Percentiles rank a stretch among this genome's conserved stretches.
These are phyloP conservation scores for Pseudocercospora macadamiae DNA, from an alignment of 2,329 filamentous ascomycete genomes.

Conservation along the genomic window DNA sequence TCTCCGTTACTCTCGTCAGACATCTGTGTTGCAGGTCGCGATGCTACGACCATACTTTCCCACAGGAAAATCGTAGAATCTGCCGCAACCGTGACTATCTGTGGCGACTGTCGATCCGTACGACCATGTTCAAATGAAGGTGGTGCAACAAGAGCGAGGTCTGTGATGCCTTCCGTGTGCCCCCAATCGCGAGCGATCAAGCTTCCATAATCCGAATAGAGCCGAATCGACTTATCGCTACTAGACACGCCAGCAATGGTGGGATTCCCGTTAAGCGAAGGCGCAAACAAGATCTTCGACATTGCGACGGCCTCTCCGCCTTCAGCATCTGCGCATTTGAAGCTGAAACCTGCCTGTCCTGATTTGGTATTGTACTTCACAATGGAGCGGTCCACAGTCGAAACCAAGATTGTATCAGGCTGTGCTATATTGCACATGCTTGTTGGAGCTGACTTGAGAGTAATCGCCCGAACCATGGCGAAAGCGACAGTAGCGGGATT, in stretches of 20 bases:
- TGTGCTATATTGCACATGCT: slow-evolving; percentile 77
- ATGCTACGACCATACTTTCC: slow-evolving; percentile 36
- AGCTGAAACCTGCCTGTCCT: slow-evolving; percentile 70
- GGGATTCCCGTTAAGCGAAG: slow-evolving; percentile 61
- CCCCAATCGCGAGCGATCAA: slow-evolving; percentile 91
- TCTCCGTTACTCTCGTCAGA: slow-evolving; percentile 18
- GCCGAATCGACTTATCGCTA: slow-evolving; percentile 90
- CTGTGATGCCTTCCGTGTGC: slow-evolving; percentile 91
- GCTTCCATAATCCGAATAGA: slow-evolving; percentile 80
- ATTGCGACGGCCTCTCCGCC: slow-evolving; percentile 80
- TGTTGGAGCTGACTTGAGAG: slow-evolving; percentile 81
- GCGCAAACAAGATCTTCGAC: slow-evolving; percentile 70
- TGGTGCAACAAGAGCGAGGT: slow-evolving; percentile 67
- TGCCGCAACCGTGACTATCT: slow-evolving; percentile 52
- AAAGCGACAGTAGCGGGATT: slow-evolving; percentile 69
- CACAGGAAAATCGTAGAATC: slow-evolving; percentile 57
- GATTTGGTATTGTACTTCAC: slow-evolving; percentile 58
- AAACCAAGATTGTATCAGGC: slow-evolving; percentile 58
- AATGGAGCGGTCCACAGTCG: slow-evolving; percentile 65
- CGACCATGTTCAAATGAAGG: slow-evolving; percentile 44
- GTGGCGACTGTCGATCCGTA: slow-evolving; percentile 26
- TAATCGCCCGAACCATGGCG: slow-evolving; percentile 74
- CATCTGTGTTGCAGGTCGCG: slow-evolving; percentile 14
- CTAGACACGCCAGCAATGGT: slow-evolving; percentile 87
- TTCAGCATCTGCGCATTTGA: slow-evolving; percentile 81